Conservation (phyloP, 2,329 filamentous ascomycete genomes). For the Decorospora gaudefroyi region DNA sequence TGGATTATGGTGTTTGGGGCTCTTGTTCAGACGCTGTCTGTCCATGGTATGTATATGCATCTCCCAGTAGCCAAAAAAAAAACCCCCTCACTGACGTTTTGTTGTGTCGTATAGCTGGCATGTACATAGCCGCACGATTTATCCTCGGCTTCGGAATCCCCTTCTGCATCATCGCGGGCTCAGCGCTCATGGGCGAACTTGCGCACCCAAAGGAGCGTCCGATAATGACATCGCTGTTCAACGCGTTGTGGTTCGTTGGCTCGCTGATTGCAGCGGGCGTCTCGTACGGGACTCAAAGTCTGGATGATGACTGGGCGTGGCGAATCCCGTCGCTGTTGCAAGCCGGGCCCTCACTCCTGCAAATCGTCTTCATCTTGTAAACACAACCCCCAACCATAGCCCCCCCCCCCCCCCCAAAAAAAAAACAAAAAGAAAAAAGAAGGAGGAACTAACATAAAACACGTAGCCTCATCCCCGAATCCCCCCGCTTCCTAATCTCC, state of each 20-base stretch:
- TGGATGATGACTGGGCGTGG: slow-evolving; percentile 68
- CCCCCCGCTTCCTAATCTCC: slow-evolving; percentile 66
- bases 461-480: slow-evolving; percentile 60
- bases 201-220: slow-evolving; percentile 69
- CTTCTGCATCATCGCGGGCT: slow-evolving; percentile 65
- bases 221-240: slow-evolving; percentile 67
- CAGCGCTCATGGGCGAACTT: slow-evolving; percentile 66
- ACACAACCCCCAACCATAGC: neutral
- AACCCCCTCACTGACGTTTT: slow-evolving; percentile 5
- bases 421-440: too few species aligned
- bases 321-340: slow-evolving; percentile 68
- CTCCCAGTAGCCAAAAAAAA: neutral
- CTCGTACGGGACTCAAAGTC: slow-evolving; percentile 64
- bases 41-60: slow-evolving; percentile 29
- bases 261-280: slow-evolving; percentile 61
- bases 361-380: slow-evolving; percentile 64
- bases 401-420: too few species aligned
- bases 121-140: slow-evolving; percentile 65
- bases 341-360: slow-evolving; percentile 63
- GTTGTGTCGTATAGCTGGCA: slow-evolving; percentile 20
- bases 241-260: slow-evolving; percentile 68
- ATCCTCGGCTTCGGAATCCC: slow-evolving; percentile 69
- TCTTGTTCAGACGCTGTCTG: slow-evolving; percentile 31
- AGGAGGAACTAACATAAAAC: slow-evolving; percentile 4
- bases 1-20: slow-evolving; percentile 53